Evolutionary conservation across 2,329 filamentous ascomycete species (phyloP).

Genomic region (Colletotrichum paranaense): DNA sequence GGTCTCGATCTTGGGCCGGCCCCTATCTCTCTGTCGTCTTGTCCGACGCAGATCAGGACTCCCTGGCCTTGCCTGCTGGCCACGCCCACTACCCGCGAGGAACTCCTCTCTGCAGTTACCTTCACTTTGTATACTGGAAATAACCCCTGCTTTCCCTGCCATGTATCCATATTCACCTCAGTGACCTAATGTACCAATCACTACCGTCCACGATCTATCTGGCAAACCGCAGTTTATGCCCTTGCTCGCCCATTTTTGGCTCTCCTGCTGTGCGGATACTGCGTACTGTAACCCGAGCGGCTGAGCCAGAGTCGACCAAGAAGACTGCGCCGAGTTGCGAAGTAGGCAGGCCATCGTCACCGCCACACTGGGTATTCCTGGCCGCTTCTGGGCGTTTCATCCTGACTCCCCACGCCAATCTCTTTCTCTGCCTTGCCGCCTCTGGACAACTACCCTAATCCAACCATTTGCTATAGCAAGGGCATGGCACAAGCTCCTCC

Average conservation of each 20-base stretch:
- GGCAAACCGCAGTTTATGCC: neutral
- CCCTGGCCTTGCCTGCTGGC: slow-evolving; percentile 14
- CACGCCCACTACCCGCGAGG: slow-evolving; percentile 18
- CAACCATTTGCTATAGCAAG: slow-evolving; percentile 4
- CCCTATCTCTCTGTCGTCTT: slow-evolving; percentile 2
- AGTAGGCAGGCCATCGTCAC: slow-evolving; percentile 6
- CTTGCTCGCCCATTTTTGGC: slow-evolving; percentile 7
- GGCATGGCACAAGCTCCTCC: slow-evolving; percentile 6
- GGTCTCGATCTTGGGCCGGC: neutral
- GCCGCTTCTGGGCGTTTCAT: slow-evolving; percentile 31
- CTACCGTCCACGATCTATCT: slow-evolving; percentile 1
- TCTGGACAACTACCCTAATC: neutral
- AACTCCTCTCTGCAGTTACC: neutral
- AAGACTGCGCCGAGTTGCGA: slow-evolving; percentile 7
- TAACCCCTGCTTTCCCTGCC: neutral
- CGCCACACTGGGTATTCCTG: slow-evolving; percentile 14
- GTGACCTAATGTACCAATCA: neutral
- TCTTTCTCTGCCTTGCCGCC: slow-evolving; percentile 8
- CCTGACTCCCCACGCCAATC: slow-evolving; percentile 19
- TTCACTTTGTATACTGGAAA: neutral
- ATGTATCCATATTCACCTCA: neutral
- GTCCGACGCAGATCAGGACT: slow-evolving; percentile 18
- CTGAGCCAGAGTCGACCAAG: neutral
- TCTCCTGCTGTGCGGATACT: neutral
- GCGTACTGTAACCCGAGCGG: neutral